Percentiles rank a stretch among this genome's conserved stretches.
Evolutionary conservation across 2,329 filamentous ascomycete species (phyloP).

Genomic region (Nannizziopsis arthrosporioides): DNA sequence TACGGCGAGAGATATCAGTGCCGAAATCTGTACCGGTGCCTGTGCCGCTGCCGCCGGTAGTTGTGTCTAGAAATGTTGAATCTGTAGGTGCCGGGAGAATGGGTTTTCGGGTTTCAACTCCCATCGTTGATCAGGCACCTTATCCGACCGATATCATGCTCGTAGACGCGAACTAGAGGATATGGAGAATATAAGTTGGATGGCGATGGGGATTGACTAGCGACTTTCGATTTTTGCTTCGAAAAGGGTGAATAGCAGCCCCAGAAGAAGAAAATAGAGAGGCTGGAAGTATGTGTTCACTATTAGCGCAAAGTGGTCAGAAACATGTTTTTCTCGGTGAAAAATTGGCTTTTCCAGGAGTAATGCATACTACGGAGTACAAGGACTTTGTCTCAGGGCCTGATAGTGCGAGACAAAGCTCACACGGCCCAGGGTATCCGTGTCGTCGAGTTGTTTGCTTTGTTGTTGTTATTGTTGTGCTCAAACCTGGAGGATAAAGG

Average conservation of each 20-base stretch:
- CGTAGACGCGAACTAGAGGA: conserved; percentile 13
- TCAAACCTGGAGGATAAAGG: too few relatives aligned
- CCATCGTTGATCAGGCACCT: conserved; percentile 31
- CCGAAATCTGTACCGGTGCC: conserved; percentile 41
- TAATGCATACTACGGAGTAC: too few relatives aligned
- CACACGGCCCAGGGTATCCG: too few relatives aligned
- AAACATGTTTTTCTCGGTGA: background rate
- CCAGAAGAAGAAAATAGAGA: background rate
- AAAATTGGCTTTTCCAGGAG: too few relatives aligned
- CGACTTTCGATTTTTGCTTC: background rate
- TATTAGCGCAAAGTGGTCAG: background rate
- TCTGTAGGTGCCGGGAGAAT: conserved; percentile 41
- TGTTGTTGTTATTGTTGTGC: too few relatives aligned
- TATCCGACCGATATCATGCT: conserved; percentile 29
- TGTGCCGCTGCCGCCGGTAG: conserved; percentile 31
- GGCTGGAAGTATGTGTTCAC: background rate
- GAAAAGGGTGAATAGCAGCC: too few relatives aligned
- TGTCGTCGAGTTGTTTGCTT: too few relatives aligned
- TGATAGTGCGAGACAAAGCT: too few relatives aligned
- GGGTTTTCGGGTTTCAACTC: conserved; percentile 39
- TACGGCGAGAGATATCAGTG: conserved; percentile 40
- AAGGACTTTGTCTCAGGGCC: too few relatives aligned
- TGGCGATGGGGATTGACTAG: background rate
- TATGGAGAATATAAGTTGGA: background rate
- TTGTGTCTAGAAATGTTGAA: conserved; percentile 36